Evolutionary conservation across 2,329 filamentous ascomycete species (phyloP).

Genomic region (Xenoacremonium recifei): DNA sequence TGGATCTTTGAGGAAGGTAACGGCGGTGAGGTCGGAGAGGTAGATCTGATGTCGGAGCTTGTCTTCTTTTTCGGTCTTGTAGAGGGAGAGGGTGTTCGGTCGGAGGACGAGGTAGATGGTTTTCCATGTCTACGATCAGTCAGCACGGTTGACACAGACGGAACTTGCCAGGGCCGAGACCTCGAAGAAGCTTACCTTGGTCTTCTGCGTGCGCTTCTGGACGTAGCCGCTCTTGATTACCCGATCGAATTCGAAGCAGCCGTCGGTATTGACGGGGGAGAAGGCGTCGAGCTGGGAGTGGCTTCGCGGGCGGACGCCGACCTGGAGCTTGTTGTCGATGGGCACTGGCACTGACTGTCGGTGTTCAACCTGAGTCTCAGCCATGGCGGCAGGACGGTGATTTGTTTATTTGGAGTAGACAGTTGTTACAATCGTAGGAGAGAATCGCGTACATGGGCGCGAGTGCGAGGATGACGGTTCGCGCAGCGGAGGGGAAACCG

Average conservation of each 20-base stretch:
- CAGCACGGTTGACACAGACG: background rate
- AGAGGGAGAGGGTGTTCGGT: slow-evolving; percentile 86
- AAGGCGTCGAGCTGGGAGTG: slow-evolving; percentile 57
- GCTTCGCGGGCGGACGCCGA: slow-evolving; percentile 22
- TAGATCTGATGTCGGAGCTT: slow-evolving; percentile 86
- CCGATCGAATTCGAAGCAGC: slow-evolving; percentile 93
- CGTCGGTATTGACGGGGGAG: slow-evolving; percentile 89
- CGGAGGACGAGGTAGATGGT: slow-evolving; percentile 84
- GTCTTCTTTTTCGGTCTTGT: slow-evolving; percentile 87
- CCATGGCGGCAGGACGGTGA: no score
- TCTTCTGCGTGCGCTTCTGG: slow-evolving; percentile 87
- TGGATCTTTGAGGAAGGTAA: slow-evolving; percentile 82
- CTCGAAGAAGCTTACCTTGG: slow-evolving; percentile 62
- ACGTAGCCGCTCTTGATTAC: slow-evolving; percentile 88
- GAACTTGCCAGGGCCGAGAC: background rate
- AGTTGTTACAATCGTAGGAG: slow-evolving; percentile 3
- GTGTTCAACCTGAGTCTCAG: slow-evolving; percentile 23
- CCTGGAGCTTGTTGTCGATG: slow-evolving; percentile 12
- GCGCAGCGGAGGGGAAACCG: slow-evolving; percentile 2
- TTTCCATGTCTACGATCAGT: slow-evolving; percentile 73
- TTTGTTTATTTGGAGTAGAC: slow-evolving; percentile 12
- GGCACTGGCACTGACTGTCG: slow-evolving; percentile 11
- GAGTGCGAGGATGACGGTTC: slow-evolving; percentile 1
- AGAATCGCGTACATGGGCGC: slow-evolving; percentile 16
- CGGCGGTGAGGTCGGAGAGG: slow-evolving; percentile 86